Base-by-base conservation (phyloP, 768 basidiomycete species). In the Tremella fuciformis region DNA sequence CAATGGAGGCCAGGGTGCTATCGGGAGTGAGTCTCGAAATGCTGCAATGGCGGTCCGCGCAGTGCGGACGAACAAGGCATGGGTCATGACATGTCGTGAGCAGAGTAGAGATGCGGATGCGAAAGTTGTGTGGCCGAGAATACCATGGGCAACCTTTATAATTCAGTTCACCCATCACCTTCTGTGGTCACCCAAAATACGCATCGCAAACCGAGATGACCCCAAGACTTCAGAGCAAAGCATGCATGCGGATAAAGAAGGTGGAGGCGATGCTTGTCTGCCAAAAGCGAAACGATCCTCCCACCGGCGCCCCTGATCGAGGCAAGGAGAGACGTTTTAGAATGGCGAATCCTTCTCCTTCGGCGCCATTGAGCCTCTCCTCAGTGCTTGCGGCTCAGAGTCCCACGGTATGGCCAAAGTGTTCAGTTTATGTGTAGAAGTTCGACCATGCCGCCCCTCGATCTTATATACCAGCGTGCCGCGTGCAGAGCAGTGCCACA, bases 221-320 rank as follows among this genome's bases (percentile, higher is more conserved):
- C 7, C 42, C 42, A 18, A 46, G 42, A n/a, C 39, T 41, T 41
- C 11, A 41, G 39, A 11, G 11, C 11, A 11, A 41, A 41, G 39
- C 13, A 41, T 11, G 18, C 39, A 11, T 11, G 39, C 39, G 39
- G 18, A 11, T 18, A 41, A 41, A 11, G 39, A 41, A 46, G 29
- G 11, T 11, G 29, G 11, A 34, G 29, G 11, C 29, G 29, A 11
- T 34, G 29, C 29, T 46, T 46, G 42, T 46, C n/a, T 46, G 42
- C 42, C 42, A 46, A 46, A 46, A 46, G 42, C 42, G 42, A 46
- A 46, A 46, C 42, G 11, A 34, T 15, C 42, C 42, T 46, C 42
- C 22, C 22, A 18, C 42, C 22, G 6, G 16, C 42, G 11, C 29
- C 29, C 29, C 29, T 34, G 4, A 46, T 6, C n/a, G 42, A 15